phyloP scores from a whole-genome alignment of 805 yeast genomes.

The Dipodascus geniculatus region DNA sequence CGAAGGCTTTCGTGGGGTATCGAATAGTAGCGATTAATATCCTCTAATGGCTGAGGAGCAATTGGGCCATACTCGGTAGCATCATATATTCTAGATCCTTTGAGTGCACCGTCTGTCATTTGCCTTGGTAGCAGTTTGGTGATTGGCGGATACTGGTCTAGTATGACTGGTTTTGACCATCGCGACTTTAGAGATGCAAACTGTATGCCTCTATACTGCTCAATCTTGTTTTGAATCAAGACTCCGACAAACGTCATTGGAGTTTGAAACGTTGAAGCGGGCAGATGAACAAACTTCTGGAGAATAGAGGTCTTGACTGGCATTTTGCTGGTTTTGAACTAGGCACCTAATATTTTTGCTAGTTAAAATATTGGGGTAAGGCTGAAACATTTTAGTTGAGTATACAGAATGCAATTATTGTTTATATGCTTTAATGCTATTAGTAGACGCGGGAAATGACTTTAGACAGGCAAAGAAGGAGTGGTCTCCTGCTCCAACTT shows the following conservation, averaged over 20 bases:
- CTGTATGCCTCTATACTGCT: conserved; percentile 9
- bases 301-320: background rate
- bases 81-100: conserved; percentile 4
- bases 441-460: no score
- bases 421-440: background rate
- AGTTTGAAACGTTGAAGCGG: background rate
- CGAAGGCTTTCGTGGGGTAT: background rate
- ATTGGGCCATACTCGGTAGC: conserved; percentile 12
- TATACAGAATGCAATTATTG: background rate
- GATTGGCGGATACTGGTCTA: background rate
- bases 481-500: conserved; percentile 5
- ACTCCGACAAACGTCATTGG: conserved; percentile 26
- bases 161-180: background rate
- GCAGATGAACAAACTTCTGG: background rate
- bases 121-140: background rate
- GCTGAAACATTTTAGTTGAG: background rate
- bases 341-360: no score
- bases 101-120: background rate
- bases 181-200: background rate
- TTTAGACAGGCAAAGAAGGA: background rate
- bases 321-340: background rate
- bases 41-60: conserved; percentile 13
- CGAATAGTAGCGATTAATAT: conserved; percentile 3
- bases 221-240: conserved; percentile 29
- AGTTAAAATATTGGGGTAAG: background rate